Evolutionary conservation across 164 flowering plant genomes (phyloP), one percentile per base, ranked within the genome.

Genomic region (Hamamelis virginiana): DNA sequence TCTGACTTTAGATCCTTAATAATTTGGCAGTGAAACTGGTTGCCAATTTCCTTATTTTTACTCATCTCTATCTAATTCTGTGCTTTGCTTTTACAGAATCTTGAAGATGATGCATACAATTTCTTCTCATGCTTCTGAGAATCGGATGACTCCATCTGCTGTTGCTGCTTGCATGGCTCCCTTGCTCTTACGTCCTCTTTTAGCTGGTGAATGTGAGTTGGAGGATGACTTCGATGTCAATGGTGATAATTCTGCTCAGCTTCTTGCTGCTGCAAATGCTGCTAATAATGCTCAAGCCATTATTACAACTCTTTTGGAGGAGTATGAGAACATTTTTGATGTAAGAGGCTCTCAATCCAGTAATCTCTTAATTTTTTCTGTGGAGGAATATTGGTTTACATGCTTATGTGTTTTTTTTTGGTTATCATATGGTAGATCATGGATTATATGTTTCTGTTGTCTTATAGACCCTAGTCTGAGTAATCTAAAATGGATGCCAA

Each of bases 131-230:
- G 76, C 95, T 69, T 86, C 88, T 73, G 99, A 86, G 72, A 96
- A 96, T 77, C 86, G 97, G 64, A 96, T 96, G 98, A 86, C 87
- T 69, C 76, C 96, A 45, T 89, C 97, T 62, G 98, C 99, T 68
- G 99, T 96, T 79, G 99, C 99, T 77, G 97, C 98, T 70, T 96
- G 99, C 81, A 96, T 96, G 99, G 96, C 99, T 60, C 99, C 99
- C 59, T 81, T 96, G 75, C 89, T 96, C 53, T 72, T 96, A 64
- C 92, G 98, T 13, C 99, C 99, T 74, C 88, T 96, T 66, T 78
- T 96, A 74, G 92, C 98, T 69, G 98, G 99, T 66, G 98, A 96
- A 86, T 96, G 99, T 81, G 97, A 96, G 73, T 64, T 87, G 70
- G 99, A 91, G 66, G 98, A 92, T 76, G 98, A 93, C 68, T 88